Conservation (phyloP, 495 filamentous ascomycete species). For the Xylaria acuta region DNA sequence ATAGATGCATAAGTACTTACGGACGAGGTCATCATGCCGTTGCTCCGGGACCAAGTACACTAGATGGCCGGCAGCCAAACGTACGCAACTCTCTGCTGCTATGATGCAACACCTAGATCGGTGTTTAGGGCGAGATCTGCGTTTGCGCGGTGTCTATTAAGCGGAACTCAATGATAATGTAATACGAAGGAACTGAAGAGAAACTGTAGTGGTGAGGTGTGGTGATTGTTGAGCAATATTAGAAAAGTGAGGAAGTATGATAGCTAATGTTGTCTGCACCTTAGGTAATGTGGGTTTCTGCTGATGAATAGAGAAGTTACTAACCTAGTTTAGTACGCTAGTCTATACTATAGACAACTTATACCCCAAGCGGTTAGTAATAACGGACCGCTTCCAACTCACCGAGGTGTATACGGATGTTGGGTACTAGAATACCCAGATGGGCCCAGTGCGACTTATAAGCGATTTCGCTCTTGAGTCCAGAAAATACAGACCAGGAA, state of each 20-base stretch:
- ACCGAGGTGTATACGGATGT: background rate
- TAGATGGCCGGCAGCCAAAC: background rate
- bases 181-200: background rate
- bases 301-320: constrained; percentile 10
- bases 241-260: background rate
- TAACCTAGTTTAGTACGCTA: background rate
- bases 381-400: background rate
- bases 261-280: background rate
- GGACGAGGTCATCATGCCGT: constrained; percentile 1
- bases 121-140: background rate
- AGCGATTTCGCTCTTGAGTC: background rate
- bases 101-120: background rate
- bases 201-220: background rate
- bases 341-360: background rate
- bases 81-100: background rate
- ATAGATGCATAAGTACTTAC: background rate
- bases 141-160: background rate
- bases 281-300: background rate
- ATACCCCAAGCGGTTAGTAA: background rate
- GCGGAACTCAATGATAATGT: background rate
- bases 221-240: background rate
- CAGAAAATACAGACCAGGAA: background rate
- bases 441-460: background rate
- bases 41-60: background rate
- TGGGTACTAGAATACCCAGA: background rate